Evolutionary conservation across 495 filamentous ascomycete genomes (phyloP).

Genomic region (Trichocladium uniseriatum): DNA sequence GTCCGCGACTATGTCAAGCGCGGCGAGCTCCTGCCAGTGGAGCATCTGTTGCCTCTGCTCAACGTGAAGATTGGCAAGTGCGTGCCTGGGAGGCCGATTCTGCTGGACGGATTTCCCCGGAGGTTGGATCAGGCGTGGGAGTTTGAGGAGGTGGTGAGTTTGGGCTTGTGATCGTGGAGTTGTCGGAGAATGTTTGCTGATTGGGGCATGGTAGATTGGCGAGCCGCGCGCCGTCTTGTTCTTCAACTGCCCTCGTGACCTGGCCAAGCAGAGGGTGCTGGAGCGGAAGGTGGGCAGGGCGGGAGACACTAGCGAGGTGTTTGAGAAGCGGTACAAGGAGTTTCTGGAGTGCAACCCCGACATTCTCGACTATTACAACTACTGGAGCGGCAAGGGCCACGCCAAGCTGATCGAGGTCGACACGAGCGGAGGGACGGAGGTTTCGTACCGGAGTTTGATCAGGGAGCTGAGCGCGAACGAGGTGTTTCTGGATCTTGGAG

Average conservation of each 20-base stretch:
- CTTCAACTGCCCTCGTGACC: slow-evolving; percentile 10
- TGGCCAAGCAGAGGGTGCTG: slow-evolving; percentile 11
- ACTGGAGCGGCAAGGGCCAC: background rate
- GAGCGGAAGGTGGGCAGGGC: slow-evolving; percentile 8
- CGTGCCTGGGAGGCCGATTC: background rate
- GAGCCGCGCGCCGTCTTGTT: slow-evolving; percentile 14
- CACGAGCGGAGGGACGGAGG: background rate
- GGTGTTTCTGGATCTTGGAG: background rate
- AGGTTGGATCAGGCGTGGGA: slow-evolving; percentile 21
- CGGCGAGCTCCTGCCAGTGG: slow-evolving; percentile 19
- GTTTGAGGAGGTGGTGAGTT: slow-evolving; percentile 25
- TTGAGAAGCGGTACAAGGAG: slow-evolving; percentile 14
- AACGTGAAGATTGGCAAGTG: background rate
- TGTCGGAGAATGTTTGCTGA: too few species aligned
- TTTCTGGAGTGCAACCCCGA: slow-evolving; percentile 17
- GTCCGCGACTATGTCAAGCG: slow-evolving; percentile 18
- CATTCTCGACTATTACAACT: slow-evolving; percentile 9
- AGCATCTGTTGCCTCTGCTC: slow-evolving; percentile 18
- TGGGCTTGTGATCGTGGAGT: too few species aligned
- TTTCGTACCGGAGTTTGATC: background rate
- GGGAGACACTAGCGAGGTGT: slow-evolving; percentile 4
- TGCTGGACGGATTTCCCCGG: slow-evolving; percentile 35
- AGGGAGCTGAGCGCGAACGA: background rate
- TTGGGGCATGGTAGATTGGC: slow-evolving; percentile 13
- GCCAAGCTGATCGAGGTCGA: slow-evolving; percentile 1